Evolutionary conservation across 176 grass and related monocot species (phyloP).

Genomic region (Aegilops sharonensis): DNA sequence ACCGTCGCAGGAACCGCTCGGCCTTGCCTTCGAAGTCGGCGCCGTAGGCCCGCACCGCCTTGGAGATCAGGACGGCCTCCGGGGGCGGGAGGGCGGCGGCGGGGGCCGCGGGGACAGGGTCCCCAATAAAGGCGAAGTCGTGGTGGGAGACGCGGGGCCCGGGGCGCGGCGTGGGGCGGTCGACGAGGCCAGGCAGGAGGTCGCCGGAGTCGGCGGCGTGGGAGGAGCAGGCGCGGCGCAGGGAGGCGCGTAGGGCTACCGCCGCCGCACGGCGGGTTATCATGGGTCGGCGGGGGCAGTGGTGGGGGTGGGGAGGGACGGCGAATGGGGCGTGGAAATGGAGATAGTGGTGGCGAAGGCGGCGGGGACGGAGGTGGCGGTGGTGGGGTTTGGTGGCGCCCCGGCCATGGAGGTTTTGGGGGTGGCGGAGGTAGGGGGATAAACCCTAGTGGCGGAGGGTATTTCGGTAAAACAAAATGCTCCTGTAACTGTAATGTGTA

Average conservation of each 20-base stretch:
- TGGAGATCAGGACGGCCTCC: conserved; percentile 71
- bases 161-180: not conserved
- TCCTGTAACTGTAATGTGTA: not conserved
- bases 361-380: not conserved
- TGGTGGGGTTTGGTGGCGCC: conserved; percentile 18
- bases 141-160: conserved; percentile 29
- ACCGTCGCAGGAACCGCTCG: conserved; percentile 59
- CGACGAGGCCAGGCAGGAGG: conserved; percentile 21
- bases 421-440: conserved; percentile 26
- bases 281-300: conserved; percentile 14
- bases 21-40: conserved; percentile 47
- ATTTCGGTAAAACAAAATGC: conserved; percentile 5
- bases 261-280: conserved; percentile 38
- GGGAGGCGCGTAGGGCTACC: conserved; percentile 30
- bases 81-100: conserved; percentile 29
- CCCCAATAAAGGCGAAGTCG: conserved; percentile 69
- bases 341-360: not conserved
- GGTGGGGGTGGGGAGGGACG: not conserved
- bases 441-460: conserved; percentile 54
- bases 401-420: conserved; percentile 48
- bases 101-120: conserved; percentile 26
- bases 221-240: conserved; percentile 34
- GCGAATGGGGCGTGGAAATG: not conserved
- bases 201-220: conserved; percentile 28
- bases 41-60: conserved; percentile 57